Base-by-base conservation (phyloP, 352 stramenopile genomes). In the Blastocystis sp. region DNA sequence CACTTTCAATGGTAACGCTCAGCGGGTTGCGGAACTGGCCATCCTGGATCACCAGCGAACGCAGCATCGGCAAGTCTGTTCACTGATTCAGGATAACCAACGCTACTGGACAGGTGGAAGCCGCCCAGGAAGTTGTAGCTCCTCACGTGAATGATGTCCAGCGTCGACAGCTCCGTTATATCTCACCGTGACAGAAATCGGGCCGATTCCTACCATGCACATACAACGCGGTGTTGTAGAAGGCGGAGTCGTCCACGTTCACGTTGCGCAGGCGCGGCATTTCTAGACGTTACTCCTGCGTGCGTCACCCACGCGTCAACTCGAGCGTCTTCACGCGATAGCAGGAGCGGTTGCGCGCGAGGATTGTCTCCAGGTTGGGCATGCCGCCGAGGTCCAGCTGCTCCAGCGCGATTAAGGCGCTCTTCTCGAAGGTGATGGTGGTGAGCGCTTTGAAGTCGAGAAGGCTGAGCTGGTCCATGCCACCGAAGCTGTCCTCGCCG, bases 161-260 rank as follows among this genome's bases (percentile, higher is more conserved):
- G 45, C 19, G 23, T 19, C 34, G 64, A 23, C 1, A 74, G 45
- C 7, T 74, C 7, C 10, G 64, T 19, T 28, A 74, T 23, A 41
- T 74, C 64, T 74, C 7, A 43, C 1, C 34, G 34, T 52, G 5
- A 52, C 45, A 7, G 48, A 7, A 2, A 2, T 74, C n/a, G 45
- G 40, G 34, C 10, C 17, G 3, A 17, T 41, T 14, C 19, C n/a
- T 38, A 74, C 64, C 64, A 21, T 74, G 64, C 17, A 74, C 19
- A 28, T 74, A 74, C 10, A 74, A n/a, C 9, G 40, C 43, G 7
- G 64, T 74, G 21, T 74, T 28, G 45, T 74, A 74, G 34, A 74
- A 74, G 23, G 64, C 64, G 11, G 10, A 48, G 34, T 74, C 34
- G 17, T 48, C 64, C 17, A 41, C 43, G 10, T 52, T 9, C 17